phyloP scores from a whole-genome alignment of 352 stramenopile genomes.

The Globisporangium radiosum region DNA sequence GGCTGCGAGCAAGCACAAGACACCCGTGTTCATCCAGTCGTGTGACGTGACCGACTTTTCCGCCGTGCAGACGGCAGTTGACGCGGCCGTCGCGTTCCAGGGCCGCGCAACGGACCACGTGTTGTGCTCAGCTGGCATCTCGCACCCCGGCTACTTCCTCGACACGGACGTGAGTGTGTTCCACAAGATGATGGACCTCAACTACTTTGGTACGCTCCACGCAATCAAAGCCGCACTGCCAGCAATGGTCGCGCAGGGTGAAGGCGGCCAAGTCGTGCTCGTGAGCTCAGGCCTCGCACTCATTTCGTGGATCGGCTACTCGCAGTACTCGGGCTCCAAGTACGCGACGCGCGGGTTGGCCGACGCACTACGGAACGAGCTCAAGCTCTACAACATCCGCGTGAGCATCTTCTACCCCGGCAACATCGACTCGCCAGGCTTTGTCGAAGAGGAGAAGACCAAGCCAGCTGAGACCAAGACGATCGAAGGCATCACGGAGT shows the following conservation, averaged over 20 bases:
- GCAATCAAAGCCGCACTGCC: slow-evolving; percentile 76
- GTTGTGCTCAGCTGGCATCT: slow-evolving; percentile 58
- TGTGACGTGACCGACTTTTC: slow-evolving; percentile 64
- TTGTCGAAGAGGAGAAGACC: slow-evolving; percentile 63
- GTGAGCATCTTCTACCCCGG: slow-evolving; percentile 78
- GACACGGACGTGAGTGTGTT: slow-evolving; percentile 65
- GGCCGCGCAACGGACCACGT: slow-evolving; percentile 60
- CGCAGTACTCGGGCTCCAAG: slow-evolving; percentile 75
- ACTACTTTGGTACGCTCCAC: slow-evolving; percentile 83
- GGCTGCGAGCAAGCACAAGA: slow-evolving; percentile 22
- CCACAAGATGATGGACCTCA: slow-evolving; percentile 81
- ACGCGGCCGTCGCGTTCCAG: slow-evolving; percentile 62
- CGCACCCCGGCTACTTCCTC: slow-evolving; percentile 65
- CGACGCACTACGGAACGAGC: slow-evolving; percentile 73
- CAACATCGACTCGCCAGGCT: slow-evolving; percentile 81
- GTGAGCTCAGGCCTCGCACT: slow-evolving; percentile 64
- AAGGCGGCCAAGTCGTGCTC: slow-evolving; percentile 63
- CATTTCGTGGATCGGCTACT: slow-evolving; percentile 79
- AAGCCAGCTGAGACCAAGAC: slow-evolving; percentile 68
- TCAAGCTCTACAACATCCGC: slow-evolving; percentile 60
- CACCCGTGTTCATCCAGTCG: slow-evolving; percentile 59
- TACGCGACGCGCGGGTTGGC: slow-evolving; percentile 76
- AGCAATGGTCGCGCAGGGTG: slow-evolving; percentile 54
- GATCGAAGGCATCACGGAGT: slow-evolving; percentile 60
- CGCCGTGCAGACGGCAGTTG: slow-evolving; percentile 54